A percentile compares a stretch with the other conserved stretches of the same genome.
Evolutionary conservation across 805 yeast species (phyloP).

Genomic region (Wickerhamiella shivajii): DNA sequence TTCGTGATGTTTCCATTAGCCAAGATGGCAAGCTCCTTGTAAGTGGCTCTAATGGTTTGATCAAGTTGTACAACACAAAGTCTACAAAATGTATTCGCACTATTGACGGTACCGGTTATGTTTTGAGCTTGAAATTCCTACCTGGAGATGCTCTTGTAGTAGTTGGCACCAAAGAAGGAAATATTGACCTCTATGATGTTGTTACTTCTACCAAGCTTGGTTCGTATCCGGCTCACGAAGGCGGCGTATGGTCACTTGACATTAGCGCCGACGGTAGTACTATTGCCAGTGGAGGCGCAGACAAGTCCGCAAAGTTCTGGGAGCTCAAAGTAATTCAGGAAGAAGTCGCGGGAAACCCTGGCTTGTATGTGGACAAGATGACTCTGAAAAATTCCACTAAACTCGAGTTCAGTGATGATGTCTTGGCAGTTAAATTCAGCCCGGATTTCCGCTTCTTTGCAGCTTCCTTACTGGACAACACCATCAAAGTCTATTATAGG

Average conservation of each 20-base stretch:
- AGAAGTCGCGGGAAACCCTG: conserved; percentile 55
- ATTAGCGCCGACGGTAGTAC: conserved; percentile 72
- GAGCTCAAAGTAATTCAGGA: conserved; percentile 47
- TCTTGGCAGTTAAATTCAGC: conserved; percentile 62
- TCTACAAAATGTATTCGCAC: conserved; percentile 69
- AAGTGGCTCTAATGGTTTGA: conserved; percentile 78
- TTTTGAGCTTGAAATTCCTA: conserved; percentile 61
- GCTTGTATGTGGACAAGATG: conserved; percentile 36
- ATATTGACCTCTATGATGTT: conserved; percentile 69
- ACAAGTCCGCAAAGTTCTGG: conserved; percentile 85
- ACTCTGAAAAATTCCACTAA: conserved; percentile 62
- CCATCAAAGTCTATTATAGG: conserved; percentile 85
- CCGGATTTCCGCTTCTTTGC: conserved; percentile 69
- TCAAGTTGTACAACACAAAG: conserved; percentile 77
- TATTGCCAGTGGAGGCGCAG: conserved; percentile 87
- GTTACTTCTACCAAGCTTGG: conserved; percentile 66
- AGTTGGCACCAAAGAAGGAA: conserved; percentile 80
- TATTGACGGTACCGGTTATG: conserved; percentile 69
- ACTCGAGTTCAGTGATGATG: conserved; percentile 74
- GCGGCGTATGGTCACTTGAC: conserved; percentile 84
- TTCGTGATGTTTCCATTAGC: conserved; percentile 70
- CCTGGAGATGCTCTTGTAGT: conserved; percentile 87
- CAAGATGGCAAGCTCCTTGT: conserved; percentile 68
- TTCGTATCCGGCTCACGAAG: conserved; percentile 59
- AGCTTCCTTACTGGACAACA: conserved; percentile 74